A percentile compares a stretch with the other conserved stretches of the same genome.
phyloP scores from a whole-genome alignment of 306 rosid species.

The Vicia sativa region DNA sequence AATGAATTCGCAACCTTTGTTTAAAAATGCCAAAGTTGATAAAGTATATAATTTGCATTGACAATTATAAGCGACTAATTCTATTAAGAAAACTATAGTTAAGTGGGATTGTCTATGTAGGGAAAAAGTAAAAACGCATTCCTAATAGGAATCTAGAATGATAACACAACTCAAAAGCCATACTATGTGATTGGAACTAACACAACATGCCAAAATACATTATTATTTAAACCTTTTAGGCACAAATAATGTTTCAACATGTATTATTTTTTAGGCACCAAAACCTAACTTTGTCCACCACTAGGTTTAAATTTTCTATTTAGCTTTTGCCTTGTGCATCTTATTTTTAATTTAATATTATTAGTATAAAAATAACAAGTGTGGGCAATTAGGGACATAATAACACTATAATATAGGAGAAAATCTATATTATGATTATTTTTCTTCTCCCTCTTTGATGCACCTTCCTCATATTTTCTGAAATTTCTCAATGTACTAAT shows the following conservation, averaged over 20 bases:
- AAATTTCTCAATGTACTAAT: too few relatives aligned
- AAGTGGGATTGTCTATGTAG: too few relatives aligned
- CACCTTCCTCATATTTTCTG: too few relatives aligned
- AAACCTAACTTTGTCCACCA: constrained; percentile 30
- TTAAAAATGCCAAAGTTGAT: too few relatives aligned
- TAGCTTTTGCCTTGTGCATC: not conserved
- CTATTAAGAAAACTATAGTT: too few relatives aligned
- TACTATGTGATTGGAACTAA: not conserved
- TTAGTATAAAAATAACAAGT: not conserved
- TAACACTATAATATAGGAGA: not conserved
- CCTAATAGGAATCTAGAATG: not conserved
- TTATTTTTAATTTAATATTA: not conserved
- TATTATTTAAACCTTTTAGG: not conserved
- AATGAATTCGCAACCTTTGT: too few relatives aligned
- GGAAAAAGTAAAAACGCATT: not conserved
- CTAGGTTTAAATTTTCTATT: constrained; percentile 12
- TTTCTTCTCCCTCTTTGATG: not conserved
- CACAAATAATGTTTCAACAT: not conserved
- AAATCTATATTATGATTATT: not conserved
- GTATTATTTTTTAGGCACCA: not conserved
- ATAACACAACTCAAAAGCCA: not conserved
- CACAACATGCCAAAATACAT: not conserved
- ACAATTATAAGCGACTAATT: not conserved
- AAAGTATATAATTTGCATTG: too few relatives aligned
- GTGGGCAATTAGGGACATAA: not conserved